These are phyloP conservation scores for Fennellomyces sp. DNA, from an alignment of 371 early-diverging fungal species.

Conservation along the genomic window DNA sequence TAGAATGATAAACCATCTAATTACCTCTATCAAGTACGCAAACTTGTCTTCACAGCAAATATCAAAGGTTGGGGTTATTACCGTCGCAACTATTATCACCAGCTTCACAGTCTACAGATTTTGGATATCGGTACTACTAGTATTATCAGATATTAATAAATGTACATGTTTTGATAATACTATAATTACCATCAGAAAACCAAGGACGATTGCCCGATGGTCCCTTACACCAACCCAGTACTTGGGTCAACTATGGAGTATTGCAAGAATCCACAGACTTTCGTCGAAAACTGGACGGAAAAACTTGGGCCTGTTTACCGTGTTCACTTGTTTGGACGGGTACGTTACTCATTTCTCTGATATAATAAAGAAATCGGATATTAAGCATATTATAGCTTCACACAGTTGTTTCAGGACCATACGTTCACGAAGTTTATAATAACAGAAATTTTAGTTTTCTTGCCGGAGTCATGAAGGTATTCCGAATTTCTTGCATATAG, in stretches of 20 bases:
- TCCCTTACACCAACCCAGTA: constrained; percentile 28
- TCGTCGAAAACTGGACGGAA: constrained; percentile 23
- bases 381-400: constrained; percentile 1
- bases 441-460: constrained; percentile 14
- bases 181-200: too few relatives aligned
- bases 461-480: constrained; percentile 4
- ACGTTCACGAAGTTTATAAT: constrained; percentile 18
- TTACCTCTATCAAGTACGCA: too few relatives aligned
- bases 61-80: too few relatives aligned
- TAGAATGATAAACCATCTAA: too few relatives aligned
- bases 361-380: too few relatives aligned
- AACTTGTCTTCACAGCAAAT: too few relatives aligned
- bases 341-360: background rate
- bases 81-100: background rate
- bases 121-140: too few relatives aligned
- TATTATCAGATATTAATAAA: too few relatives aligned
- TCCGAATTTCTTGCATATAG: too few relatives aligned
- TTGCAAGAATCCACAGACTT: constrained; percentile 17
- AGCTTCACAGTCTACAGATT: background rate
- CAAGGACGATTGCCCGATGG: constrained; percentile 6
- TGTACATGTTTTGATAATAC: too few relatives aligned
- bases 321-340: constrained; percentile 31
- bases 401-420: constrained; percentile 15
- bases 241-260: constrained; percentile 25
- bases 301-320: constrained; percentile 30